phyloP scores from a whole-genome alignment of 306 rosid genomes.

The Cucurbita argyrosperma region DNA sequence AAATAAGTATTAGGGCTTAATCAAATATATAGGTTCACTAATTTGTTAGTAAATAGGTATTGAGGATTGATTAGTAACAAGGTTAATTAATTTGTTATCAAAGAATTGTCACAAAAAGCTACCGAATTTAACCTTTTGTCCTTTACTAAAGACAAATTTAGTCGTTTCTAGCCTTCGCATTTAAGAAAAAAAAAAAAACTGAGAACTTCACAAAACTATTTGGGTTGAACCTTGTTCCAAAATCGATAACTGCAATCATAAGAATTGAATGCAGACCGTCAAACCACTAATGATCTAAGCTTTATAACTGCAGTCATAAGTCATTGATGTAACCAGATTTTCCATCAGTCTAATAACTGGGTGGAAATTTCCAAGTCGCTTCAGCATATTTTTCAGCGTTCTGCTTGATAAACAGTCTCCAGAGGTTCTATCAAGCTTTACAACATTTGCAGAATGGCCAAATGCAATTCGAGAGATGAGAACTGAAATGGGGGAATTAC shows the following conservation, averaged over 20 bases:
- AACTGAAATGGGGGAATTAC: conserved; percentile 12
- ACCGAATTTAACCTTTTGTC: background rate
- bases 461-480: background rate
- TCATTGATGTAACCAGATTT: background rate
- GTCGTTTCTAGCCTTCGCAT: background rate
- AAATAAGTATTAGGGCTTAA: background rate
- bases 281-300: background rate
- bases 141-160: background rate
- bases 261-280: background rate
- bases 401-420: background rate
- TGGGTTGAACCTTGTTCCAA: background rate
- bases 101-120: background rate
- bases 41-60: background rate
- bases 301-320: background rate
- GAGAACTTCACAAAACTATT: background rate
- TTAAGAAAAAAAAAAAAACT: background rate
- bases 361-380: background rate
- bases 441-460: background rate
- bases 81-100: background rate
- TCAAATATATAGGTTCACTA: background rate
- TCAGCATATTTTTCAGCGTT: background rate
- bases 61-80: background rate
- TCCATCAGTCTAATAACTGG: background rate
- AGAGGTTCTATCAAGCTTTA: background rate
- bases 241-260: background rate